These are phyloP conservation scores for Trichosporon sp. DNA, from an alignment of 1,284 basidiomycete genomes.

Conservation along the genomic window DNA sequence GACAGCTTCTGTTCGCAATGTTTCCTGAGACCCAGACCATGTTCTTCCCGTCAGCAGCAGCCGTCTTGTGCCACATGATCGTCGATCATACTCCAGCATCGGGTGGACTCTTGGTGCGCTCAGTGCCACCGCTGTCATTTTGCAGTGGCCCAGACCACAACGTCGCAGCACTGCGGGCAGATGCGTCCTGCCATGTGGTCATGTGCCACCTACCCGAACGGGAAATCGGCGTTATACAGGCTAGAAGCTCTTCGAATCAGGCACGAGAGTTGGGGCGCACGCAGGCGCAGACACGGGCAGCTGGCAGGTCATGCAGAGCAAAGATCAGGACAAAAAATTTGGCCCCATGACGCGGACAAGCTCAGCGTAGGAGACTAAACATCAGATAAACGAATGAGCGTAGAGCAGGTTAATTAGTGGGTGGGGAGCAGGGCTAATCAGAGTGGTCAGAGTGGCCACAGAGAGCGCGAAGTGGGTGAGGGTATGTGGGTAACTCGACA, in stretches of 20 bases:
- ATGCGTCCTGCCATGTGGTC: neutral
- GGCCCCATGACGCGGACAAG: neutral
- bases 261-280: neutral
- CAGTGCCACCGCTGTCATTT: neutral
- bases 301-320: neutral
- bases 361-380: neutral
- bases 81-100: neutral
- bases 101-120: too few species aligned
- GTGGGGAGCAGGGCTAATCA: neutral
- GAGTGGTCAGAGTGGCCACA: neutral
- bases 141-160: neutral
- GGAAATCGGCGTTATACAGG: conserved; percentile 11
- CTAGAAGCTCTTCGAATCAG: neutral
- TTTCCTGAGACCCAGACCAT: neutral
- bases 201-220: conserved; percentile 3
- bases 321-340: neutral
- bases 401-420: neutral
- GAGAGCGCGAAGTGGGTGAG: neutral
- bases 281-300: neutral
- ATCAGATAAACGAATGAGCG: conserved; percentile 8
- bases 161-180: neutral
- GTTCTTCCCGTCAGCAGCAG: neutral
- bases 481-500: conserved; percentile 11
- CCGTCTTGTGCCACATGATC: neutral
- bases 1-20: neutral